phyloP scores from a whole-genome alignment of 2,329 filamentous ascomycete genomes.

The Ascochyta koolunga region DNA sequence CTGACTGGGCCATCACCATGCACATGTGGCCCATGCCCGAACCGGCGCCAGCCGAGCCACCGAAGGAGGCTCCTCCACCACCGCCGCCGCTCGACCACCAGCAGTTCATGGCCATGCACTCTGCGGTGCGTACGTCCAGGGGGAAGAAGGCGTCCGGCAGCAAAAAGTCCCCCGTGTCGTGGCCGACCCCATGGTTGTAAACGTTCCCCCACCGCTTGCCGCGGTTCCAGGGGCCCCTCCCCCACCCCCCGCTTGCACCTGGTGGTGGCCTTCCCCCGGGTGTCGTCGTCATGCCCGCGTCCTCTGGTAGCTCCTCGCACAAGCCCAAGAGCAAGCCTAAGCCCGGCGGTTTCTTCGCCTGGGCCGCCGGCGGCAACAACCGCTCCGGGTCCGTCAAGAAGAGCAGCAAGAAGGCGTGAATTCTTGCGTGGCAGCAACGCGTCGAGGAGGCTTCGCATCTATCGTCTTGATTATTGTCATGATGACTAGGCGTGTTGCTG shows the following conservation, averaged over 20 bases:
- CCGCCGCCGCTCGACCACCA: slow-evolving; percentile 21
- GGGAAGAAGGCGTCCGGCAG: slow-evolving; percentile 7
- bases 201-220: neutral
- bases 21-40: slow-evolving; percentile 57
- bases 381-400: slow-evolving; percentile 12
- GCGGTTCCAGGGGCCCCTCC: neutral
- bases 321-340: slow-evolving; percentile 14
- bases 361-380: slow-evolving; percentile 9
- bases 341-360: slow-evolving; percentile 12
- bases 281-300: neutral
- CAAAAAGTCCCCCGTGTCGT: slow-evolving; percentile 4
- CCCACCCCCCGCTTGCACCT: neutral
- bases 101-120: neutral
- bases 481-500: neutral
- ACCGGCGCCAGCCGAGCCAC: slow-evolving; percentile 22
- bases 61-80: slow-evolving; percentile 13
- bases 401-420: slow-evolving; percentile 17
- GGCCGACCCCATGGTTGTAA: slow-evolving; percentile 3
- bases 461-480: slow-evolving; percentile 1
- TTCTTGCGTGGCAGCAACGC: slow-evolving; percentile 16
- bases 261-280: neutral
- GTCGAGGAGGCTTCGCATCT: slow-evolving; percentile 14
- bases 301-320: neutral
- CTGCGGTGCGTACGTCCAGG: neutral
- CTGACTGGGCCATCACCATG: slow-evolving; percentile 57